Base-by-base conservation (phyloP, 257 asterid species). In the Solanum dulcamara region DNA sequence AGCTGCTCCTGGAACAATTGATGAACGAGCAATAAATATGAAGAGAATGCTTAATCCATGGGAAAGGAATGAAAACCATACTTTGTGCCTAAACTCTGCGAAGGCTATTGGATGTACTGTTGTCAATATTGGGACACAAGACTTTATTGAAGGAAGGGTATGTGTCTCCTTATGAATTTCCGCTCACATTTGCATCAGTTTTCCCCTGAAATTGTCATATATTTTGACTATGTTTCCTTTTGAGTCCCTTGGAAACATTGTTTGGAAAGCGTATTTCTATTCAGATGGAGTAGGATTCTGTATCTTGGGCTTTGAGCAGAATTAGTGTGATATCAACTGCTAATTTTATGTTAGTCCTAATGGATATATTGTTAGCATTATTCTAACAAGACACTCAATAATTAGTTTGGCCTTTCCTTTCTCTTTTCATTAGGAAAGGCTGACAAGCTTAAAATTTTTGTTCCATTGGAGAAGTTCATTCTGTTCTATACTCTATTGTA, bases 41-140 rank as follows among this genome's bases (percentile, higher is more conserved):
- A 96, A 96, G 93, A 93, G 88, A 87, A 81, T 90, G 67, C 97
- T 96, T 70, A 96, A 96, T 88, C 99, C 98, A 32, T 96, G 99
- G 99, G 99, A 96, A 93, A 94, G 95, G 89, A 96, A 96, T 64
- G 99, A 96, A 93, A 96, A 95, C 88, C 99, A 95, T 85, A 96
- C 99, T 53, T 90, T 96, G 40, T 92, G 99, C 93, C 98, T 96
- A 85, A 96, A 96, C 92, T 96, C 99, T 84, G 98, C 98, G 81
- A 96, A 95, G 93, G 99, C 98, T 85, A 94, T 96, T 87, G 98
- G 99, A 84, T 96, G 99, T 81, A 96, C 99, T n/a, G 93, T 95
- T 79, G 99, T 96, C 91, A 96, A 96, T 89, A 95, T 94, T 79
- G 99, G 99, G 89, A 96, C 97, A 87, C 96, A 94, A 87, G 99